Conservation (phyloP, 208 protist species). For the Spongospora subterranea region DNA sequence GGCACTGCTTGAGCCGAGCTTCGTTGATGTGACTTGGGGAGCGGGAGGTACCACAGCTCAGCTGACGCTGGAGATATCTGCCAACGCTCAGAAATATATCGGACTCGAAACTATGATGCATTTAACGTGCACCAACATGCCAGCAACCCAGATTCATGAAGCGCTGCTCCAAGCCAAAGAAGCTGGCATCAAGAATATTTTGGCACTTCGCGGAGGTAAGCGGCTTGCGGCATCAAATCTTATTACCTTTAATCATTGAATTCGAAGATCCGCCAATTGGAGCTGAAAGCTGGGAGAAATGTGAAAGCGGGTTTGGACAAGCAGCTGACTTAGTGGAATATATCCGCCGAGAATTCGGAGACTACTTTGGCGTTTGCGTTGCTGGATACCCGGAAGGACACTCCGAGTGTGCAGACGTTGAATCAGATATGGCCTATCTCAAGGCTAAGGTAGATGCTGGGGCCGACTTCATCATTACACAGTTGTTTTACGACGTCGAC, state of each 20-base stretch:
- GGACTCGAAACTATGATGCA: constrained; percentile 88
- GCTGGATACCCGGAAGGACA: constrained; percentile 82
- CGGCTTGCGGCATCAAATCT: background rate
- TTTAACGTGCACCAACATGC: constrained; percentile 92
- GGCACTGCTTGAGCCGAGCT: constrained; percentile 81
- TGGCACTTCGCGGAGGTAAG: constrained; percentile 89
- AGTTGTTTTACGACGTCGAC: constrained; percentile 92
- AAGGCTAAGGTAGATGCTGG: constrained; percentile 86
- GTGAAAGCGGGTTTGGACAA: constrained; percentile 79
- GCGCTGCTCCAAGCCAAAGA: constrained; percentile 81
- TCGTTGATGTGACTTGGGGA: constrained; percentile 94
- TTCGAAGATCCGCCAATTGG: constrained; percentile 39
- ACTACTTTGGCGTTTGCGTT: constrained; percentile 92
- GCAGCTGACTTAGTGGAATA: constrained; percentile 90
- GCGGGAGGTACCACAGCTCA: constrained; percentile 85
- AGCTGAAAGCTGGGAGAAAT: constrained; percentile 55
- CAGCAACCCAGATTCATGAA: constrained; percentile 69
- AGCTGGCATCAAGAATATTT: constrained; percentile 91
- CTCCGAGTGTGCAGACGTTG: constrained; percentile 59
- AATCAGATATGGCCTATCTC: constrained; percentile 56
- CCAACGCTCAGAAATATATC: constrained; percentile 79
- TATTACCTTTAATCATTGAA: background rate
- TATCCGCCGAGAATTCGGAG: constrained; percentile 87
- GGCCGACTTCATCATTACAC: constrained; percentile 92
- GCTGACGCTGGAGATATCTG: constrained; percentile 82